Base-by-base conservation (phyloP, 805 yeast genomes). In the Schwanniomyces pseudopolymorphus region DNA sequence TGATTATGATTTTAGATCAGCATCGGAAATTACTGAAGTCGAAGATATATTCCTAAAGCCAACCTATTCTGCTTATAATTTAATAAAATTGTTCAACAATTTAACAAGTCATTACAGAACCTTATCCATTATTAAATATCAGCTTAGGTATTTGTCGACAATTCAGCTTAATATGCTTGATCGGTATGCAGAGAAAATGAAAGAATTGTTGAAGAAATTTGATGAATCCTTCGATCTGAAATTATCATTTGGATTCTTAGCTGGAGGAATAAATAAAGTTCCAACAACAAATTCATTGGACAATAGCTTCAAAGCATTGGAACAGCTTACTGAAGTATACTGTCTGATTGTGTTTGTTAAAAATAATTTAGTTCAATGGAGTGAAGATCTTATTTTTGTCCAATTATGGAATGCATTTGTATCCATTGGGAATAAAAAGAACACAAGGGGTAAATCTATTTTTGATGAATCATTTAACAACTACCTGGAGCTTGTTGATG, bases 121-220 rank as follows among this genome's bases (percentile, higher is more conserved):
- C 21, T 69, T 83, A 50, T 71, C 72, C 21, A 62, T 75, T 20
- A 74, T 77, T 14, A 75, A 76, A 39, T 79, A 73, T 51, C 83
- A 84, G 49, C 66, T 82, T 46, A 74, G 77, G 52, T 83, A 81
- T 50, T 67, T 85, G 6, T 67, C 80, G 16, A 78, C 75, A 19
- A 77, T 85, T 38, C 91, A 85, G 59, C 58, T 84, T 38, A 69
- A 72, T 20, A 57, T 86, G 22, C 56, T 85, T 22, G 85, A 83
- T 43, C 65, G 64, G 35, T 85, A 83, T 56, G 71, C 69, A 49
- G 69, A 66, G 5, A 66, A 67, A 11, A 59, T 83, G 33, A 61
- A 68, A 31, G 68, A 65, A 11, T 70, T 77, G 13, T 63, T 75
- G 25, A 66, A 69, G 26, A 71, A 72, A 2, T 72, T 78, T 50